Percentiles rank a stretch among this genome's conserved stretches.
These are phyloP conservation scores for Arthrobotrys iridis DNA, from an alignment of 2,329 filamentous ascomycete genomes.

Conservation along the genomic window DNA sequence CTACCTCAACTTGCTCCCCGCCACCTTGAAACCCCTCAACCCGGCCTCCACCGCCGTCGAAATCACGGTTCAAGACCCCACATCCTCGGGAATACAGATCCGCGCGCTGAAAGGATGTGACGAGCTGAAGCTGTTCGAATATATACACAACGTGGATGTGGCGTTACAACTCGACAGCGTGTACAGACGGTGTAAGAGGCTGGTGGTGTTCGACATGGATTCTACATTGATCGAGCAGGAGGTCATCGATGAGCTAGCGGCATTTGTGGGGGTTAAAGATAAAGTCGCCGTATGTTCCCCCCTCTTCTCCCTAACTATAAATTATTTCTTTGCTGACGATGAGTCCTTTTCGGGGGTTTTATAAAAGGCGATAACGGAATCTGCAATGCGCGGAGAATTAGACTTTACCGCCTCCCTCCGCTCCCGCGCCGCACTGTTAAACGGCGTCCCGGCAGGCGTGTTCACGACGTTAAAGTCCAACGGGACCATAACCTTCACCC, in stretches of 20 bases:
- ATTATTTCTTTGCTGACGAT: background rate
- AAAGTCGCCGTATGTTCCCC: conserved; percentile 72
- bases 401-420: conserved; percentile 87
- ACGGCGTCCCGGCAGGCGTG: conserved; percentile 79
- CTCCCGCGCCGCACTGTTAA: conserved; percentile 81
- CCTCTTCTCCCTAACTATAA: background rate
- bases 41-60: background rate
- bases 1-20: background rate
- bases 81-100: background rate
- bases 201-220: conserved; percentile 99
- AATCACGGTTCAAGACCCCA: background rate
- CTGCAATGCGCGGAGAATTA: conserved; percentile 94
- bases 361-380: conserved; percentile 81
- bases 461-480: conserved; percentile 77
- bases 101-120: conserved; percentile 62
- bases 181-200: conserved; percentile 79
- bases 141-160: conserved; percentile 88
- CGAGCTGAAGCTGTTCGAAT: conserved; percentile 82
- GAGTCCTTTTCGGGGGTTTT: background rate
- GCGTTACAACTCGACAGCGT: conserved; percentile 78
- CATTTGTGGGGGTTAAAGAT: conserved; percentile 81
- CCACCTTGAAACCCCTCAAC: conserved; percentile 2
- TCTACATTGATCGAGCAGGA: conserved; percentile 96
- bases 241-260: conserved; percentile 94
- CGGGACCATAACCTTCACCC: conserved; percentile 77